Conservation (phyloP, 176 grass and related monocot species). For the Alopecurus myosuroides region DNA sequence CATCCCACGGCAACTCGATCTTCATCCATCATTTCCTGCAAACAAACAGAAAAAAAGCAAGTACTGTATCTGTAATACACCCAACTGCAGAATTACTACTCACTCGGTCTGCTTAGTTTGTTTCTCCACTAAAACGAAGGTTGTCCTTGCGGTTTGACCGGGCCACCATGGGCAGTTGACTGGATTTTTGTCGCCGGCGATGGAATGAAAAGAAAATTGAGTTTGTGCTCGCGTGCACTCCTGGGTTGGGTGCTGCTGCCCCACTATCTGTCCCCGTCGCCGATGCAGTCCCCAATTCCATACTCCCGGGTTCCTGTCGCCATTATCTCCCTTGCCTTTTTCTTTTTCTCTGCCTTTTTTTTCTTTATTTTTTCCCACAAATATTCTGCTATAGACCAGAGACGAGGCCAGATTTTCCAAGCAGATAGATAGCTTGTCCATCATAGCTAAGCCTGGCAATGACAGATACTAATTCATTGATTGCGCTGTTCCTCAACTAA, state of each 20-base stretch:
- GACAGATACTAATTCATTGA: background rate
- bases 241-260: background rate
- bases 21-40: too few species aligned
- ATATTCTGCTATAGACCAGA: background rate
- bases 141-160: conserved; percentile 14
- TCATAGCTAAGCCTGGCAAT: conserved; percentile 16
- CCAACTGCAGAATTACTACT: background rate
- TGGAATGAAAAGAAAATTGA: background rate
- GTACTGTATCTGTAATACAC: background rate
- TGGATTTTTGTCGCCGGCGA: background rate
- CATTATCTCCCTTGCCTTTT: background rate
- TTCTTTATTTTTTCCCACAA: background rate
- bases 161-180: conserved; percentile 1
- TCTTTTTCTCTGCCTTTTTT: background rate
- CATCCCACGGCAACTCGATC: too few species aligned
- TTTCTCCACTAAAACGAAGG: background rate
- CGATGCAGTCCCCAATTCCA: background rate
- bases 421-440: conserved; percentile 3
- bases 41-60: too few species aligned
- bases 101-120: background rate
- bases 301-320: conserved; percentile 19
- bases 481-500: conserved; percentile 15
- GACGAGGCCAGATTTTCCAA: conserved; percentile 6
- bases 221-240: conserved; percentile 51
- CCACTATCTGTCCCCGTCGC: background rate